Conservation (phyloP, 768 basidiomycete species). For the Rhizopogon vinicolor region DNA sequence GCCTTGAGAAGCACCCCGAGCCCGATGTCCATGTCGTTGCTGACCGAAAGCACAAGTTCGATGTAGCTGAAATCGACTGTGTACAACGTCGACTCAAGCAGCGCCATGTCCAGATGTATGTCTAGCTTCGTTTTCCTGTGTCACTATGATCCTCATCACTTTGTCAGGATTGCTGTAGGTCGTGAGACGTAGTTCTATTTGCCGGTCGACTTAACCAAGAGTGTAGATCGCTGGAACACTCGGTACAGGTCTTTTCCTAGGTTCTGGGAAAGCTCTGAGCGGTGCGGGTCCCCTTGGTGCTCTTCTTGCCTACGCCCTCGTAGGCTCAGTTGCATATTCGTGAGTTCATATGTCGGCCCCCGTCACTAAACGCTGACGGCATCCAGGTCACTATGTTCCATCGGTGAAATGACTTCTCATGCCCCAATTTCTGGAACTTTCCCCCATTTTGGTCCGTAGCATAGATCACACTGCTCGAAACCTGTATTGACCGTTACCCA, state of each 20-base stretch:
- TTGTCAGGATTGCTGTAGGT: constrained; percentile 57
- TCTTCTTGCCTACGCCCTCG: constrained; percentile 56
- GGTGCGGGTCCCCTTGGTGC: constrained; percentile 66
- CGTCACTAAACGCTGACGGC: neutral
- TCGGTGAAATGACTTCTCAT: constrained; percentile 79
- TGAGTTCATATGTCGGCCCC: constrained; percentile 33
- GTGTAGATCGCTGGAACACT: constrained; percentile 67
- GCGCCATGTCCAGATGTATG: constrained; percentile 76
- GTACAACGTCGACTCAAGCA: constrained; percentile 73
- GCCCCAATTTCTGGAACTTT: constrained; percentile 78
- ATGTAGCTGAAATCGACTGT: constrained; percentile 59
- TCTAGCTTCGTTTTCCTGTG: constrained; percentile 3
- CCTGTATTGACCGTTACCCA: constrained; percentile 10
- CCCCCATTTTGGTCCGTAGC: constrained; percentile 55
- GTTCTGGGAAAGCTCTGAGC: constrained; percentile 57
- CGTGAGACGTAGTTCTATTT: neutral
- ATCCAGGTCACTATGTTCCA: constrained; percentile 51
- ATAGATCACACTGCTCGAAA: neutral
- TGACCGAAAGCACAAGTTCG: constrained; percentile 38
- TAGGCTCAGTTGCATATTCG: constrained; percentile 65
- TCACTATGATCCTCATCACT: neutral
- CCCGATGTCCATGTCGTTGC: constrained; percentile 3
- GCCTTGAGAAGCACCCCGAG: constrained; percentile 7
- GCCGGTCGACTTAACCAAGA: neutral
- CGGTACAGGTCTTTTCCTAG: constrained; percentile 71